Percentiles rank a stretch among this genome's conserved stretches.
Evolutionary conservation across 305 asterid species (phyloP).

Genomic region (Ajuga reptans): DNA sequence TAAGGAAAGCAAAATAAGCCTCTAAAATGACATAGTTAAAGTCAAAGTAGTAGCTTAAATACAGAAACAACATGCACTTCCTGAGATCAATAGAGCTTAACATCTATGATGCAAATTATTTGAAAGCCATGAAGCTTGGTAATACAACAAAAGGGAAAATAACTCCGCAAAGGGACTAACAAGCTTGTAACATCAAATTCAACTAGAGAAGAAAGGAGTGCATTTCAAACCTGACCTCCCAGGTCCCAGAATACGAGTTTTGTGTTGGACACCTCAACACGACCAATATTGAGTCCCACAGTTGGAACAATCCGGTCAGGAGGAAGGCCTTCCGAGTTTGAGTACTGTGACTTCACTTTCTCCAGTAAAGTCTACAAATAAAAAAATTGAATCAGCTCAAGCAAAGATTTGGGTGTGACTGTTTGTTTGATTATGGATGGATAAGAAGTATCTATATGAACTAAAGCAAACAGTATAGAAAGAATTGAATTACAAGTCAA

Average conservation of each 20-base stretch:
- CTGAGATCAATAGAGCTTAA: neutral
- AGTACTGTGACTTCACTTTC: conserved; percentile 78
- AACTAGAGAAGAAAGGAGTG: conserved; percentile 15
- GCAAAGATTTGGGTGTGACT: conserved; percentile 8
- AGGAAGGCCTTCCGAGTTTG: conserved; percentile 78
- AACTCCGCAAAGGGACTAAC: neutral
- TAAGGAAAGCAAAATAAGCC: neutral
- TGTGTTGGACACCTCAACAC: conserved; percentile 65
- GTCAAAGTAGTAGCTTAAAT: neutral
- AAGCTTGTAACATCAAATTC: neutral
- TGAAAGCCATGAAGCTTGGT: neutral
- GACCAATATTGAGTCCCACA: conserved; percentile 93
- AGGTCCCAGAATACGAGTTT: conserved; percentile 99
- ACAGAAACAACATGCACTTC: neutral
- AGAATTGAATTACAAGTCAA: neutral
- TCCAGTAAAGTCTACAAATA: conserved; percentile 73
- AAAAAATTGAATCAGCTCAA: conserved; percentile 23
- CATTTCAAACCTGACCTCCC: conserved; percentile 91
- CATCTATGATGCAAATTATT: neutral
- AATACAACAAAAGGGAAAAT: neutral
- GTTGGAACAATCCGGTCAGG: conserved; percentile 97
- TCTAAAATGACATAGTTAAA: neutral
- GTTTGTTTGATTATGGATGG: neutral
- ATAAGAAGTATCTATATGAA: neutral
- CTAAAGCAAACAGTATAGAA: neutral